These are phyloP conservation scores for Macrolepiota dolichaula DNA, from an alignment of 768 basidiomycete genomes.

Conservation along the genomic window DNA sequence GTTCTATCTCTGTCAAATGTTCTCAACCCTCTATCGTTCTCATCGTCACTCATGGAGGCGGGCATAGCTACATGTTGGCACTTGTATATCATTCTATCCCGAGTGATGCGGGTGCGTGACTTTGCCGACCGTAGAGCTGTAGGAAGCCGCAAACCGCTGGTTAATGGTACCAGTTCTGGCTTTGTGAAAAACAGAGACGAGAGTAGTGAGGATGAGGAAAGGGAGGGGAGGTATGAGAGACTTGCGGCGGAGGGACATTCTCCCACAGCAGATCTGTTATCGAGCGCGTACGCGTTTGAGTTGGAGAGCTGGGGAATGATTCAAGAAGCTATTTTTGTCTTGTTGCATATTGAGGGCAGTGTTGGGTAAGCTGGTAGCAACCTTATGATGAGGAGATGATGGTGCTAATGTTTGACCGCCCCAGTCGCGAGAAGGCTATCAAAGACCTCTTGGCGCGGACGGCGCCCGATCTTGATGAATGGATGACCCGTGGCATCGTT, in stretches of 20 bases:
- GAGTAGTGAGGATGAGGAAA: constrained; percentile 28
- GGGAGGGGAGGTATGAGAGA: constrained; percentile 39
- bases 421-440: constrained; percentile 79
- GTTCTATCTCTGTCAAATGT: constrained; percentile 65
- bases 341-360: constrained; percentile 82
- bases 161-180: constrained; percentile 20
- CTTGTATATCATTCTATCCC: constrained; percentile 82
- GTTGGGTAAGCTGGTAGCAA: constrained; percentile 52
- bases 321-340: constrained; percentile 84
- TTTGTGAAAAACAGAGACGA: constrained; percentile 5
- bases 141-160: constrained; percentile 14
- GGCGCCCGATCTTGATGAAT: constrained; percentile 64
- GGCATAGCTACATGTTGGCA: constrained; percentile 80
- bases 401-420: not conserved
- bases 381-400: not conserved
- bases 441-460: constrained; percentile 76
- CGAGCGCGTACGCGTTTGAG: constrained; percentile 83
- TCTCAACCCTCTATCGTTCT: constrained; percentile 71
- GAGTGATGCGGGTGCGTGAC: constrained; percentile 80
- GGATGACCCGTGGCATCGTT: constrained; percentile 66
- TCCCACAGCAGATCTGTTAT: constrained; percentile 77
- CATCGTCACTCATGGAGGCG: constrained; percentile 73
- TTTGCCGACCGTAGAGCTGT: constrained; percentile 66
- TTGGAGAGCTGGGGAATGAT: constrained; percentile 79
- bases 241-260: constrained; percentile 66